Evolutionary conservation across 495 filamentous ascomycete genomes (phyloP).

Genomic region (Xylona heveae): DNA sequence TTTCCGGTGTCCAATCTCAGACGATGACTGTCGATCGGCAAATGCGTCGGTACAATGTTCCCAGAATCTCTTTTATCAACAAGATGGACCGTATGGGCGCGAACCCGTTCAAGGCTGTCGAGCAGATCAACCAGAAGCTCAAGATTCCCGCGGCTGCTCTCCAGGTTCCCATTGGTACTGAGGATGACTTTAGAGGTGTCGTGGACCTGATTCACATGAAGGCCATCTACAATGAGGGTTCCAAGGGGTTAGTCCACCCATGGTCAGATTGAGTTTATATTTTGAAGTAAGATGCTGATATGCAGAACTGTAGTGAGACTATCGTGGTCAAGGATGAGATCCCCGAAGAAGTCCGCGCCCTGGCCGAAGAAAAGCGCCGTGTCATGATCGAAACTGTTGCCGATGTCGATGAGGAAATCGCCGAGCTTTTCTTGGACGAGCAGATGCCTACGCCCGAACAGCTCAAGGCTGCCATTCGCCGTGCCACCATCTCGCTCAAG

Average conservation of each 20-base stretch:
- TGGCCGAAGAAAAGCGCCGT: constrained; percentile 58
- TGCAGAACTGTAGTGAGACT: constrained; percentile 12
- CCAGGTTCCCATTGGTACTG: constrained; percentile 84
- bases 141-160: constrained; percentile 81
- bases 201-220: constrained; percentile 88
- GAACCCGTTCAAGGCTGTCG: constrained; percentile 93
- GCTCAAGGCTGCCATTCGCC: constrained; percentile 75
- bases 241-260: constrained; percentile 35
- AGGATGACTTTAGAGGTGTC: constrained; percentile 85
- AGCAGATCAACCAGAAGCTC: constrained; percentile 91
- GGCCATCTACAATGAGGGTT: constrained; percentile 76
- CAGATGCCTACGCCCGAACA: constrained; percentile 50
- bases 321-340: constrained; percentile 60
- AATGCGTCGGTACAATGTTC: constrained; percentile 96
- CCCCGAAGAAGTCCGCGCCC: constrained; percentile 47
- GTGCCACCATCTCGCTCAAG: constrained; percentile 69
- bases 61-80: constrained; percentile 89
- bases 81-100: constrained; percentile 99
- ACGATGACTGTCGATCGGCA: constrained; percentile 97
- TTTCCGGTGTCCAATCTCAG: constrained; percentile 91
- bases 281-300: constrained; percentile 1
- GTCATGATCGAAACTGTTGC: constrained; percentile 88
- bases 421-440: constrained; percentile 88
- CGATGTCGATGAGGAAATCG: constrained; percentile 96
- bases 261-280: not conserved